Conservation (phyloP, 495 filamentous ascomycete species). For the Neurospora terricola region DNA sequence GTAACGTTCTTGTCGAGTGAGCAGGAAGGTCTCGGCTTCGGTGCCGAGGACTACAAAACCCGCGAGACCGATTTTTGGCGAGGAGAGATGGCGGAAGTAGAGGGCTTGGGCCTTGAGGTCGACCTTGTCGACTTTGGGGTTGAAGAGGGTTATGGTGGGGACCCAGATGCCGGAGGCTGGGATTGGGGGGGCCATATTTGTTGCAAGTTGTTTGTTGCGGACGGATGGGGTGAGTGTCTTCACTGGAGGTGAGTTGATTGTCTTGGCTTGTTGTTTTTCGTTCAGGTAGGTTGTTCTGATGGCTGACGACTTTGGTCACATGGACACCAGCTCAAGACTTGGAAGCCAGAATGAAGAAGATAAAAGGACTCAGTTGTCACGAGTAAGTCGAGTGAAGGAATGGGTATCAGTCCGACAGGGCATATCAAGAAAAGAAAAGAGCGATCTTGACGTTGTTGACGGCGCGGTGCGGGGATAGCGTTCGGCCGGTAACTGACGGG, state of each 20-base stretch:
- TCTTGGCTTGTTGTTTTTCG: not conserved
- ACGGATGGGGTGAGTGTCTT: not conserved
- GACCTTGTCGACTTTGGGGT: conserved; percentile 41
- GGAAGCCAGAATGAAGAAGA: not conserved
- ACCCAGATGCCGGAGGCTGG: conserved; percentile 35
- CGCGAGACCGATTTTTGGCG: conserved; percentile 38
- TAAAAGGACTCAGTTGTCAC: not conserved
- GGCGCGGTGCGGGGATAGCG: not conserved
- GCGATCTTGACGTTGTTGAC: not conserved
- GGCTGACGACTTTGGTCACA: not conserved
- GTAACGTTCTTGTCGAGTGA: conserved; percentile 50
- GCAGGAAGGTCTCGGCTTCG: conserved; percentile 56
- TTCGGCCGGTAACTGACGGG: not conserved
- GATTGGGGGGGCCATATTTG: conserved; percentile 14
- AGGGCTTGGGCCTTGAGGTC: conserved; percentile 36
- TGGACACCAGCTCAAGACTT: not conserved
- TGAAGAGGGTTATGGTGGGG: conserved; percentile 43
- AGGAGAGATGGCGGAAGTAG: conserved; percentile 46
- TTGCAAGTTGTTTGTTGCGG: not conserved
- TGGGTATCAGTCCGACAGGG: not conserved
- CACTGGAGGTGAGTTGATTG: not conserved
- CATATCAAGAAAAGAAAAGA: not conserved
- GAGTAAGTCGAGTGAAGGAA: not conserved
- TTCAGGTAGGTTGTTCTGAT: not conserved
- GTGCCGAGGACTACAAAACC: conserved; percentile 55